Evolutionary conservation across 768 basidiomycete genomes (phyloP), one percentile per base, ranked within the genome.

Genomic region (Paxillus rubicundulus): DNA sequence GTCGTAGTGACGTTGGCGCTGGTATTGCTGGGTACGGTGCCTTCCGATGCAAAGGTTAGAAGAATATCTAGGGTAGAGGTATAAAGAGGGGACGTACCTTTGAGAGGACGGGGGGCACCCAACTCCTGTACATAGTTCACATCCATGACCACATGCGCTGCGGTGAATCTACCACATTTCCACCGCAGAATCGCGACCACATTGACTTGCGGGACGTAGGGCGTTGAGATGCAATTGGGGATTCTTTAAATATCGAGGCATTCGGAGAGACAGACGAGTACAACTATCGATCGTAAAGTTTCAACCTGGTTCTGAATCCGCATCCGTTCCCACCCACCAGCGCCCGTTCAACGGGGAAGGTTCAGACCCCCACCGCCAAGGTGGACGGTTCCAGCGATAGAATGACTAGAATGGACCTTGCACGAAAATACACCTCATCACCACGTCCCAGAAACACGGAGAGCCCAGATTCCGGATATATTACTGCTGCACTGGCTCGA

Each of bases 401-500:
- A 10, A 42, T 27, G 18, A 12, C n/a, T n/a, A 20, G 20, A 27
- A 42, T 24, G 20, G 20, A 17, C 37, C 37, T 42, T 42, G 14
- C 12, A 42, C 41, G 7, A 42, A 14, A 27, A 21, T 20, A 27
- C 21, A 24, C 41, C 9, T 27, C 41, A 37, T 36, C 34, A 36
- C 33, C 16, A 18, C 47, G 20, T 17, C 27, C 47, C 34, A 48
- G 17, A 9, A 8, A n/a, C 36, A 37, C 2, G 20, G 28, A 18
- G 37, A 16, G 10, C 32, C 20, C 17, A 18, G 24, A 16, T 30
- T 14, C 6, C 4, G 17, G 16, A 33, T 5, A 10, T 24, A 55
- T 24, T 21, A 45, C 43, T 49, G 52, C 14, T 52, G 17, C 20
- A 9, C 45, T 4, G 41, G 34, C 2, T 62, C 61, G 17, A 42